Conservation (phyloP, 2,329 filamentous ascomycete species). For the Elsinoe australis region DNA sequence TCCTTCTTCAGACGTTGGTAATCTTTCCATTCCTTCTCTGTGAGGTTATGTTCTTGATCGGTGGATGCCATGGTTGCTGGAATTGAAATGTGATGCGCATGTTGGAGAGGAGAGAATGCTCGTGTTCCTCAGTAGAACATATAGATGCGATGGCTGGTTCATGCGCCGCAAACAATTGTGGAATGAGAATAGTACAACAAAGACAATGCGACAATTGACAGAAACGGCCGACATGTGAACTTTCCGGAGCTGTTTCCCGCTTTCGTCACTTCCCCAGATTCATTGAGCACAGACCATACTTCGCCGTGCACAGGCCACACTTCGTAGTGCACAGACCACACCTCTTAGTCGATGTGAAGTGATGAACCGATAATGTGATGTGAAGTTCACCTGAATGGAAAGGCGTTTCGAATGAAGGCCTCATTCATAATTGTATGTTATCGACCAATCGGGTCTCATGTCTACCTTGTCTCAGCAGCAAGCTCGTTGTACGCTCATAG, state of each 20-base stretch:
- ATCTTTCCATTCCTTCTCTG: conserved; percentile 1
- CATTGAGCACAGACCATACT: neutral
- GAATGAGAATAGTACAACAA: conserved; percentile 12
- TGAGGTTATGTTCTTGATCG: conserved; percentile 1
- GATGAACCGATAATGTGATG: no score
- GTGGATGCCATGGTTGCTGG: conserved; percentile 1
- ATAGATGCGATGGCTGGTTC: neutral
- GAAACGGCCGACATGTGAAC: conserved; percentile 1
- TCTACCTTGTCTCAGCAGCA: neutral
- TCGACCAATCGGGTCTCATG: neutral
- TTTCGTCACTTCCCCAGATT: conserved; percentile 16
- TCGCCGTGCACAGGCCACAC: no score
- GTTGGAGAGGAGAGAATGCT: neutral
- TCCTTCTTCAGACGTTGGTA: neutral
- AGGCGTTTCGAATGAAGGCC: no score
- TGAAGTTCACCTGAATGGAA: no score
- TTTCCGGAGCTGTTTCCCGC: conserved; percentile 1
- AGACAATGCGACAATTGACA: conserved; percentile 8
- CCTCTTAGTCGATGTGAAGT: neutral
- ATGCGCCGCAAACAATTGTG: conserved; percentile 8
- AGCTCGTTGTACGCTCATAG: no score
- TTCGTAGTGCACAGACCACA: no score
- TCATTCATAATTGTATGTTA: no score
- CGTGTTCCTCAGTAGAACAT: no score
- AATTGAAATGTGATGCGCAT: neutral